Base-by-base conservation (phyloP, 1,139 yeast genomes). In the Magnusiomyces ingens region DNA sequence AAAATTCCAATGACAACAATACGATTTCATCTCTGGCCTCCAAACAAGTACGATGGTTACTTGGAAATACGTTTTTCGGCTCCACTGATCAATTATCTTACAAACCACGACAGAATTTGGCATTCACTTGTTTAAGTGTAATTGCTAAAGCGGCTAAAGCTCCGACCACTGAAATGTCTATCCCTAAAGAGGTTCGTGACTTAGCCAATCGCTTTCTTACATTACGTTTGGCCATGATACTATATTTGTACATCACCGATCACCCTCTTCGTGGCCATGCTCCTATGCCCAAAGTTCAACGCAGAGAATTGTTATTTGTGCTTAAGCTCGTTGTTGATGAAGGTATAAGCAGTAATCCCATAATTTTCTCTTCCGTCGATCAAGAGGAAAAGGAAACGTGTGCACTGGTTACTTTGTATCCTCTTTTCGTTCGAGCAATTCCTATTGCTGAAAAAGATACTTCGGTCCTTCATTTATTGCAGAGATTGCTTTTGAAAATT, bases 211-310 rank as follows among this genome's bases (percentile, higher is more conserved):
- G 77, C 1, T 77, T 69, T 55, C 66, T 81, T 41, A 64, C 75
- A 0, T 70, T 78, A 11, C 72, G 90, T 43, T 68, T 75, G 10
- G 77, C 81, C 0, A 70, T 81, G 55, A 75, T 77, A 0, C 64
- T 84, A 38, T 71, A 79, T 52, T 76, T 78, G 52, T 80, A 75
- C 56, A 68, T 81, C 8, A 75, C 80, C 2, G 83, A 81, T 57
- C 76, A 74, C 50, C 75, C 73, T 13, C 64, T 83, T 5, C 64
- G 81, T 8, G 78, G 80, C 29, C 67, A 64, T 19, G 74, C 74
- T 43, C 90, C 91, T 1, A 69, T 80, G 44, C 76, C 85, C 0
- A 70, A 73, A 37, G 66, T 81, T 13, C 81, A 81, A 55, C 74
- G 75, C 35, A 61, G 66, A 10, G 89, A 83, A 60, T 61, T 83